Evolutionary conservation across 257 asterid genomes (phyloP).

Genomic region (Misopates orontium): DNA sequence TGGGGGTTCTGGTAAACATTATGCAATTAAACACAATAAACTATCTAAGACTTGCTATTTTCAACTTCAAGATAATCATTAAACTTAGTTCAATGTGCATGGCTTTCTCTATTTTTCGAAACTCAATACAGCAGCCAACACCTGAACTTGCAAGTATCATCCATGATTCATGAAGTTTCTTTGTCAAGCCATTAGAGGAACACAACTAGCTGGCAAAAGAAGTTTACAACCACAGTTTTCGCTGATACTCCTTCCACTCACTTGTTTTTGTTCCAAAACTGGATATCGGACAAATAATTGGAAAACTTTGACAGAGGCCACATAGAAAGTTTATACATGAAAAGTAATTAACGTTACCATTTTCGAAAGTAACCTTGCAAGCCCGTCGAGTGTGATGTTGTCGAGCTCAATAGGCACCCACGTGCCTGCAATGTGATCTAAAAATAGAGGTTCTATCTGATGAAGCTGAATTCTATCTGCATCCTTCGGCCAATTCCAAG

Average conservation of each 20-base stretch:
- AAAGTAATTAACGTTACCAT: constrained; percentile 49
- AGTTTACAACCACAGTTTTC: constrained; percentile 87
- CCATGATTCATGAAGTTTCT: constrained; percentile 99
- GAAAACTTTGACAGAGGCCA: constrained; percentile 11
- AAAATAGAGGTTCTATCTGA: constrained; percentile 25
- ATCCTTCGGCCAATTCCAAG: too few species aligned
- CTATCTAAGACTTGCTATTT: neutral
- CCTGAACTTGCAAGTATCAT: constrained; percentile 99
- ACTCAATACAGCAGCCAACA: constrained; percentile 96
- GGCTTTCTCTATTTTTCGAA: constrained; percentile 99
- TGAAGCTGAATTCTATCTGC: constrained; percentile 19
- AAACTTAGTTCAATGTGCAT: constrained; percentile 89
- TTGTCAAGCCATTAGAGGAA: constrained; percentile 96
- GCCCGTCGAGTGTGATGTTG: constrained; percentile 28
- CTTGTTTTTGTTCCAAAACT: constrained; percentile 98
- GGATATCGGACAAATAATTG: constrained; percentile 67
- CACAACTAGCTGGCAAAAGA: constrained; percentile 80
- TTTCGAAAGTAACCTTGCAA: constrained; percentile 60
- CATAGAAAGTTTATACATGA: constrained; percentile 16
- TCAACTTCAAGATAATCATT: constrained; percentile 7
- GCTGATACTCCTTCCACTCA: constrained; percentile 99
- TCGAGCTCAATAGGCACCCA: constrained; percentile 18
- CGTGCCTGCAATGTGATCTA: neutral
- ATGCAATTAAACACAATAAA: too few species aligned
- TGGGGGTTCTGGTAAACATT: neutral